Evolutionary conservation across 2,329 filamentous ascomycete genomes (phyloP).

Genomic region (Aspergillus japonicus): DNA sequence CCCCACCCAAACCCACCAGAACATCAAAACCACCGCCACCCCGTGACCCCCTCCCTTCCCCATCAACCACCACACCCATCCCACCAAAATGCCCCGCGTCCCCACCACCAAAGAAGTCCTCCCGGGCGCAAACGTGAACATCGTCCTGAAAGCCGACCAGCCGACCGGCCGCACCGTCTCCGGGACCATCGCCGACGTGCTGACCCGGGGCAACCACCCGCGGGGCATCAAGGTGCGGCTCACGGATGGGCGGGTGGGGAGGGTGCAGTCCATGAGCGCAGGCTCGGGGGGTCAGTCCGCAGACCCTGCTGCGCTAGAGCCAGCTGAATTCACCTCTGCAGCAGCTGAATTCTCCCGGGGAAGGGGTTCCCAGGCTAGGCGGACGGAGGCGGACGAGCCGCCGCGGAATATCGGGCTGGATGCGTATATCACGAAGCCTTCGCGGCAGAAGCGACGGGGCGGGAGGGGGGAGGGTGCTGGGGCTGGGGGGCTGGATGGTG

Average conservation of each 20-base stretch:
- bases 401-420: conserved; percentile 13
- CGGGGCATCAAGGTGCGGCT: conserved; percentile 77
- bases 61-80: neutral
- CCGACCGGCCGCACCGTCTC: conserved; percentile 68
- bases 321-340: too few relatives aligned
- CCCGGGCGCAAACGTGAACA: conserved; percentile 65
- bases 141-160: conserved; percentile 75
- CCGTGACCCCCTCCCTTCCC: neutral
- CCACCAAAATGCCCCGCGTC: conserved; percentile 16
- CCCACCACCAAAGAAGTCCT: conserved; percentile 23
- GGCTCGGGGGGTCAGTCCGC: neutral
- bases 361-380: neutral
- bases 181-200: conserved; percentile 64
- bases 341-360: neutral
- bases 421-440: conserved; percentile 13
- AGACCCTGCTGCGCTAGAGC: neutral
- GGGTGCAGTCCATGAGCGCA: conserved; percentile 57
- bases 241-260: conserved; percentile 67
- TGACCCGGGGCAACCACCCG: conserved; percentile 73
- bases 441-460: conserved; percentile 6
- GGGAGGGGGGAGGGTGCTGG: neutral
- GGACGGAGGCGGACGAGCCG: conserved; percentile 1
- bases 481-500: neutral
- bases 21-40: neutral
- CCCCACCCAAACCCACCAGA: neutral